Conservation (phyloP, 2,329 filamentous ascomycete species). For the Talaromyces pinophilus region DNA sequence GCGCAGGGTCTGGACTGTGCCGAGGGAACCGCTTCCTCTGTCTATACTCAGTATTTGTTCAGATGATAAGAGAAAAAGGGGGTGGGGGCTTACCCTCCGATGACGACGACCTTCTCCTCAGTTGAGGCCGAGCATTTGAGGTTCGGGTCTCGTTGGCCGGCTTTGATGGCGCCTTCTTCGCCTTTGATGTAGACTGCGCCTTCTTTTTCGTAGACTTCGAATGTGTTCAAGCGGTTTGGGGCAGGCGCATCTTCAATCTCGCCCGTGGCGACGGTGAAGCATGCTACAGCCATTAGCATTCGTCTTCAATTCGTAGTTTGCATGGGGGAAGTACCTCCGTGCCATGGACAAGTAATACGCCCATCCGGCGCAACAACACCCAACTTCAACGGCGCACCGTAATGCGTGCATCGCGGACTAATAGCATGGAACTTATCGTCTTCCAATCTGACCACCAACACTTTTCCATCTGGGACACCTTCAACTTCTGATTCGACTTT, state of each 20-base stretch:
- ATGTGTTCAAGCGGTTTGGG: constrained; percentile 79
- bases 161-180: constrained; percentile 75
- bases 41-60: background rate
- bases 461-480: constrained; percentile 80
- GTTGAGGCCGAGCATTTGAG: constrained; percentile 66
- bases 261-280: constrained; percentile 84
- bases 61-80: background rate
- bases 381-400: constrained; percentile 84
- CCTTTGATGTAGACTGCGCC: constrained; percentile 82
- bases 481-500: constrained; percentile 91
- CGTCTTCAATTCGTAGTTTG: background rate
- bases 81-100: constrained; percentile 62
- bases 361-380: constrained; percentile 82
- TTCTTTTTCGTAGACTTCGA: constrained; percentile 76
- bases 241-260: constrained; percentile 95
- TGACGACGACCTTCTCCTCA: constrained; percentile 68
- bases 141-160: constrained; percentile 70
- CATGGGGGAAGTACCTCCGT: constrained; percentile 68
- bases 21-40: constrained; percentile 79
- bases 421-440: constrained; percentile 75
- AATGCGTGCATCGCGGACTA: constrained; percentile 83
- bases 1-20: constrained; percentile 78
- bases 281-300: constrained; percentile 59
- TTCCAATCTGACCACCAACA: constrained; percentile 77
- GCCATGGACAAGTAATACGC: constrained; percentile 90